Base-by-base conservation (phyloP, 768 basidiomycete species). In the Cystofilobasidium ferigula region DNA sequence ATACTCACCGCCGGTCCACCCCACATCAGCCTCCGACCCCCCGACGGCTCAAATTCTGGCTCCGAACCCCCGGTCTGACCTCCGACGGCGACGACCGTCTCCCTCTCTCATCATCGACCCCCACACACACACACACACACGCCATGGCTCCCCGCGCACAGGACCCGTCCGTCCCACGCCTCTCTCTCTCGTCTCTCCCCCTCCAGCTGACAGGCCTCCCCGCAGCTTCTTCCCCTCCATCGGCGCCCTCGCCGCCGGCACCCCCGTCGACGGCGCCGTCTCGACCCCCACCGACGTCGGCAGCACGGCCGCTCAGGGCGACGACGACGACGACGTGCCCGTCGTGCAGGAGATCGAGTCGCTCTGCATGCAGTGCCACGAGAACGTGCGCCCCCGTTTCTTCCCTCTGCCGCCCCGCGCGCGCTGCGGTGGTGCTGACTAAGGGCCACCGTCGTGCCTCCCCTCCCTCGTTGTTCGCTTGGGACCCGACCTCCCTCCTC, bases 311-410 rank as follows among this genome's bases (percentile, higher is more conserved):
- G 42, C 1, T 32, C n/a, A 65, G 38, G 48, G 69, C 24, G 57
- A 69, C 20, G 63, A 67, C 32, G 80, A 80, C 22, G 84, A 85
- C 10, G 86, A 87, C 34, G 77, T 77, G 53, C 80, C 81, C 62
- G 84, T 84, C 0, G 82, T 93, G 13, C 82, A 92, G 71, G 86
- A 89, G 76, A 81, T 98, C 67, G 88, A 90, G 66, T 92, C 89
- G 16, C 78, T 98, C 32, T 98, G 95, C 78, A 94, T 98, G 89
- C 82, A 82, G 74, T 99, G 95, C 73, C 81, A 82, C 51, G 83
- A 97, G 76, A 86, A 97, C 83, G 94, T 88, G 70, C 74, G 82
- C 74, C 48, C 43, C 18, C n/a, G 34, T 26, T 35, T 30, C 34
- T 34, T 51, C 18, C 35, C n/a, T 22, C 26, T 53, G 7, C 20